phyloP scores from a whole-genome alignment of 108 stramenopile genomes.

The Skeletonema marinoi region DNA sequence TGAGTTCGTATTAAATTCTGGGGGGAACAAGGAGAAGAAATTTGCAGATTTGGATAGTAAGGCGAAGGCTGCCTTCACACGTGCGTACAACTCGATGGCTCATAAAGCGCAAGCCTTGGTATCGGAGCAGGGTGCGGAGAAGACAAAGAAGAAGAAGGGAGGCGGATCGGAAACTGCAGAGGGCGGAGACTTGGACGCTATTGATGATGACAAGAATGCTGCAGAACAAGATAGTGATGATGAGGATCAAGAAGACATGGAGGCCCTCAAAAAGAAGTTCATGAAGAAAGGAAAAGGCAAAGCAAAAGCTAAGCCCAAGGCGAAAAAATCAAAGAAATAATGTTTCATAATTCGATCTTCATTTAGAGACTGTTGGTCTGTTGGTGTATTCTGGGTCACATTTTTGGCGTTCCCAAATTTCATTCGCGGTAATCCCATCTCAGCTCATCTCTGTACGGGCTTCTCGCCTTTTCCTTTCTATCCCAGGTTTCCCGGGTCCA shows the following conservation, averaged over 20 bases:
- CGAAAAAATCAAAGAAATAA: background rate
- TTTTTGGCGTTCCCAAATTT: too few relatives aligned
- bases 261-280: slow-evolving; percentile 34
- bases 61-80: slow-evolving; percentile 84
- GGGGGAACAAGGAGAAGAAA: slow-evolving; percentile 37
- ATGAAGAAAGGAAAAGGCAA: slow-evolving; percentile 15
- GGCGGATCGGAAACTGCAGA: slow-evolving; percentile 30
- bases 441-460: too few relatives aligned
- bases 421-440: too few relatives aligned
- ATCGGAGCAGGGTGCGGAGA: slow-evolving; percentile 65
- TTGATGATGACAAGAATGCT: slow-evolving; percentile 53
- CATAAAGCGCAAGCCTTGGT: slow-evolving; percentile 89
- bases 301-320: slow-evolving; percentile 28
- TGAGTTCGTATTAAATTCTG: slow-evolving; percentile 63
- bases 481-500: too few relatives aligned
- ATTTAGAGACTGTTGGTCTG: background rate
- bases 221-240: slow-evolving; percentile 53
- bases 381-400: too few relatives aligned
- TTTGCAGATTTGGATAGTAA: slow-evolving; percentile 84
- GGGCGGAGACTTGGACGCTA: slow-evolving; percentile 42
- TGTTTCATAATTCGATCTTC: background rate
- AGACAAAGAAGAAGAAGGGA: slow-evolving; percentile 34
- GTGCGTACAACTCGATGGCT: slow-evolving; percentile 75
- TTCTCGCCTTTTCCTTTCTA: too few relatives aligned
- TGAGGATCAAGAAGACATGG: slow-evolving; percentile 35